A percentile compares a stretch with the other conserved stretches of the same genome.
Evolutionary conservation across 768 basidiomycete genomes (phyloP).

Genomic region (Boletus coccyginus): DNA sequence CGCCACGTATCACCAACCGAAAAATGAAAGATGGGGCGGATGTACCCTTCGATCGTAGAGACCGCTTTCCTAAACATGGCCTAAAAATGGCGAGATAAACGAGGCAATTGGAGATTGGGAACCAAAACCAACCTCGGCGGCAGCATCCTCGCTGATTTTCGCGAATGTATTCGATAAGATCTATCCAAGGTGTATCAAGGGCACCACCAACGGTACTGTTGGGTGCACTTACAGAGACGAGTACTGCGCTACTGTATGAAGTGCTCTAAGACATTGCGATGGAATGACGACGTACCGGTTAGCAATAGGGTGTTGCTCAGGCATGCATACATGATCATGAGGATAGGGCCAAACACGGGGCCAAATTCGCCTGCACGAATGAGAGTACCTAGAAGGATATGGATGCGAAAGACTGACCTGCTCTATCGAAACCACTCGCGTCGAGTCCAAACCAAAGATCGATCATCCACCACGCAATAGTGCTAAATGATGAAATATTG

Average conservation of each 20-base stretch:
- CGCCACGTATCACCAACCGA: conserved; percentile 12
- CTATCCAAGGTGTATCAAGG: conserved; percentile 38
- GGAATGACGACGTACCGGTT: conserved; percentile 57
- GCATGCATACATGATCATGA: conserved; percentile 90
- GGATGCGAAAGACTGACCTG: conserved; percentile 51
- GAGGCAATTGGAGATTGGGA: not conserved
- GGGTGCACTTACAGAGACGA: conserved; percentile 63
- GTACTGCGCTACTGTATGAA: conserved; percentile 43
- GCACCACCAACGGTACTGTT: not conserved
- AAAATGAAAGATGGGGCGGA: not conserved
- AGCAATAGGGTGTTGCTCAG: conserved; percentile 89
- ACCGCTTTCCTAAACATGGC: conserved; percentile 96
- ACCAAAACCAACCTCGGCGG: conserved; percentile 64
- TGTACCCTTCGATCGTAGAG: conserved; percentile 88
- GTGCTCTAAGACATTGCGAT: not conserved
- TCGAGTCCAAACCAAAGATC: conserved; percentile 96
- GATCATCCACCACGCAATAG: conserved; percentile 94
- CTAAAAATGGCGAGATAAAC: conserved; percentile 35
- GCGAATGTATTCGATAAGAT: conserved; percentile 96
- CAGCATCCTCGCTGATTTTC: conserved; percentile 89
- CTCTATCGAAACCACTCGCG: conserved; percentile 80
- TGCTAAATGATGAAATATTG: conserved; percentile 30
- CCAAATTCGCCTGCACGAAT: conserved; percentile 65
- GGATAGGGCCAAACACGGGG: conserved; percentile 82
- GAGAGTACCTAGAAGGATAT: conserved; percentile 1